Evolutionary conservation across 1,139 yeast genomes (phyloP).

Genomic region (Geotrichum reessii): DNA sequence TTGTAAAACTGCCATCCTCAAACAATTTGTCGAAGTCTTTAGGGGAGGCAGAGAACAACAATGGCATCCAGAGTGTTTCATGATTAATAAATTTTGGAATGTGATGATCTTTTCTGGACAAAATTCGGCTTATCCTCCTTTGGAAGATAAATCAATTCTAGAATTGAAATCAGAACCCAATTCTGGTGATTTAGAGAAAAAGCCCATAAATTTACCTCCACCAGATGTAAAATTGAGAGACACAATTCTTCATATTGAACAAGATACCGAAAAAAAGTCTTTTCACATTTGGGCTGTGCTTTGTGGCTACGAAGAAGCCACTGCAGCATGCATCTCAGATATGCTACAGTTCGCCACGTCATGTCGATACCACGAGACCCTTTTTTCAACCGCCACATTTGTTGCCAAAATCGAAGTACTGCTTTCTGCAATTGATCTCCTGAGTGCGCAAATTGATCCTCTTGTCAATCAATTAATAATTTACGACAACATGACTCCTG

Average conservation of each 20-base stretch:
- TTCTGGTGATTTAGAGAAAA: conserved; percentile 38
- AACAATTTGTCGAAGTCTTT: conserved; percentile 88
- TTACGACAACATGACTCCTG: conserved; percentile 16
- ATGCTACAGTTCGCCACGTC: conserved; percentile 84
- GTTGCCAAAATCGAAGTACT: conserved; percentile 70
- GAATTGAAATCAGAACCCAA: not conserved
- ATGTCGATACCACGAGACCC: conserved; percentile 65
- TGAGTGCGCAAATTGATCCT: conserved; percentile 28
- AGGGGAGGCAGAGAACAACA: conserved; percentile 93
- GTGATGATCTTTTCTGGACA: conserved; percentile 39
- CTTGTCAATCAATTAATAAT: conserved; percentile 17
- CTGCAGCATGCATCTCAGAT: conserved; percentile 86
- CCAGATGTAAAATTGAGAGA: conserved; percentile 43
- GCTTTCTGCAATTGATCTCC: conserved; percentile 66
- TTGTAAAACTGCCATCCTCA: conserved; percentile 82
- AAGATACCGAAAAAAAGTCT: conserved; percentile 58
- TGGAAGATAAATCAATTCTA: not conserved
- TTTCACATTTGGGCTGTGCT: conserved; percentile 82
- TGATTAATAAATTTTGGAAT: conserved; percentile 96
- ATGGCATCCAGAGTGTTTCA: conserved; percentile 99
- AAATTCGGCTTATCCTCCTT: conserved; percentile 6
- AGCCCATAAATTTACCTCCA: conserved; percentile 5
- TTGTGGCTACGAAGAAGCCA: conserved; percentile 85
- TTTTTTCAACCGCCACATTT: conserved; percentile 65
- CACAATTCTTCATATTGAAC: conserved; percentile 53